These are phyloP conservation scores for Chrysosporium queenslandicum DNA, from an alignment of 2,329 filamentous ascomycete species.

Conservation along the genomic window DNA sequence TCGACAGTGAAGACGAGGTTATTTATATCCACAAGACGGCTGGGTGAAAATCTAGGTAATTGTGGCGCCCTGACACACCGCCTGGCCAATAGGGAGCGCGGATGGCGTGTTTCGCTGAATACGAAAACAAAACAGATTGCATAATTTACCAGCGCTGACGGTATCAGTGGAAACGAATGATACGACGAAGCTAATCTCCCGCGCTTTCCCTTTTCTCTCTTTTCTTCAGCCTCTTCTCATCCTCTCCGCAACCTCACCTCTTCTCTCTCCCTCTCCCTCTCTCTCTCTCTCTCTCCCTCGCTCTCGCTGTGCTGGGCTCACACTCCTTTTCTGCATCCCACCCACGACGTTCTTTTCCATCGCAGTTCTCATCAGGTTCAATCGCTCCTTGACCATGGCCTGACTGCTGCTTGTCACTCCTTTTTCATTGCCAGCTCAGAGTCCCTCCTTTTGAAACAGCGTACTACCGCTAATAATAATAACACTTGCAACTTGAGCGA, in stretches of 20 bases:
- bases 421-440: slow-evolving; percentile 5
- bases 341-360: slow-evolving; percentile 4
- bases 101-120: background rate
- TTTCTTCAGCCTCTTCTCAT: slow-evolving; percentile 2
- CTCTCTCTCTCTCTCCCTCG: background rate
- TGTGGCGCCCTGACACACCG: background rate
- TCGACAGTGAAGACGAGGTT: background rate
- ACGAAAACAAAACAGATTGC: slow-evolving; percentile 4
- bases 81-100: background rate
- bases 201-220: background rate
- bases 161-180: background rate
- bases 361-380: slow-evolving; percentile 5
- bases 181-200: slow-evolving; percentile 4
- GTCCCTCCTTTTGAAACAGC: background rate
- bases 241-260: background rate
- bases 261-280: slow-evolving; percentile 1
- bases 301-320: slow-evolving; percentile 3
- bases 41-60: background rate
- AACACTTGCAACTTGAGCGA: background rate
- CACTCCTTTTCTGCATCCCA: slow-evolving; percentile 4
- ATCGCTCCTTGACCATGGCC: slow-evolving; percentile 10
- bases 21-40: background rate
- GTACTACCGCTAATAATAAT: background rate
- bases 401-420: slow-evolving; percentile 14
- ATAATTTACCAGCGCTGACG: slow-evolving; percentile 9